Evolutionary conservation across 1,284 basidiomycete genomes (phyloP).

Genomic region (Cryptococcus sp.): DNA sequence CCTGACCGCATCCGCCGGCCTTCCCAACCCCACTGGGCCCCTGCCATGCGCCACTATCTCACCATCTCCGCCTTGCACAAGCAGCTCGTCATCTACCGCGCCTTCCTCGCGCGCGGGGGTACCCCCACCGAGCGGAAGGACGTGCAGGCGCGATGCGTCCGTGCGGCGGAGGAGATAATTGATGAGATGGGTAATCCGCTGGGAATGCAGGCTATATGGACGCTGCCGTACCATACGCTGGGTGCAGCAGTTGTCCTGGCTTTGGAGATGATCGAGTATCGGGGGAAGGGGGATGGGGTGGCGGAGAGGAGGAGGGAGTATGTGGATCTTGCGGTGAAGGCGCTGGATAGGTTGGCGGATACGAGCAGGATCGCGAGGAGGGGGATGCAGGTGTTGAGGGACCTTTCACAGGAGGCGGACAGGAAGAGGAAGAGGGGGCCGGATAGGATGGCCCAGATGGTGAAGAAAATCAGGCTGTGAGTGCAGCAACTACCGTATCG

Average conservation of each 20-base stretch:
- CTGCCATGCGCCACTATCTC: conserved; percentile 20
- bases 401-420: conserved; percentile 11
- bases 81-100: conserved; percentile 19
- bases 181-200: conserved; percentile 15
- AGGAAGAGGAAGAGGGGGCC: conserved; percentile 5
- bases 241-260: conserved; percentile 23
- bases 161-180: conserved; percentile 14
- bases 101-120: conserved; percentile 14
- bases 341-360: conserved; percentile 16
- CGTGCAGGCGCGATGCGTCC: conserved; percentile 14
- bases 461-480: conserved; percentile 5
- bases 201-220: conserved; percentile 21
- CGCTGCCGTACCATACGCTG: conserved; percentile 24
- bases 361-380: conserved; percentile 21
- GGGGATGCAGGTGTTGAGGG: conserved; percentile 16
- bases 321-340: conserved; percentile 10
- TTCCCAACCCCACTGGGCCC: not conserved
- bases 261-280: conserved; percentile 14
- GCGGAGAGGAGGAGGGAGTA: conserved; percentile 1
- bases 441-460: conserved; percentile 9
- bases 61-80: conserved; percentile 22
- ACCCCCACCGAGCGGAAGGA: not conserved
- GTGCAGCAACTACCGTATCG: no score
- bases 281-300: conserved; percentile 1
- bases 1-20: not conserved